Evolutionary conservation across 805 yeast species (phyloP), one percentile per base, ranked within the genome.

Genomic region (Teunomyces tritomae): DNA sequence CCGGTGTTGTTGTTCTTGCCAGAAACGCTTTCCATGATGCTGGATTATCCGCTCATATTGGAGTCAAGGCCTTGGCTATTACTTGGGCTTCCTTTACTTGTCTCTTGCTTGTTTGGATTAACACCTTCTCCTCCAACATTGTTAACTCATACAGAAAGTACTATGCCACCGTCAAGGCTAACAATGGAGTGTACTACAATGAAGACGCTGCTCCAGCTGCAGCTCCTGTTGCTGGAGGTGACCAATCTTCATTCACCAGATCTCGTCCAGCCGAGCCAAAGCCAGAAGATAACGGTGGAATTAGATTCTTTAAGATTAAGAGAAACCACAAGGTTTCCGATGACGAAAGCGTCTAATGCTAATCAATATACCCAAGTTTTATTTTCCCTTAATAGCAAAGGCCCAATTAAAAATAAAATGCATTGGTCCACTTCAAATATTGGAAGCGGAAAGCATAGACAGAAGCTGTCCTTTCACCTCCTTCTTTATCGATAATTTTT

Each of bases 1-100:
- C 96, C 29, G 94, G 96, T 2, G 87, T 80, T 39, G 66, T 78
- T 51, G 96, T 85, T n/a, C 62, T 87, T 71, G 94, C 88, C 41
- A 84, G 76, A 63, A 74, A 82, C 57, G 84, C 85, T 26, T 91
- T 91, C 78, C 60, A 65, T 34, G 62, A 70, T 50, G 78, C 65
- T 27, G 76, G 70, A 37, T 59, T 72, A 52, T 49, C 54, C 11
- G 74, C 83, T 36, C 70, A 75, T 46, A 53, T 86, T 49, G 88
- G 89, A 51, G 74, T 80, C 28, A 68, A 79, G 41, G 65, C 79
- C 58, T 63, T 83, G 62, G 91, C 86, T 59, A 59, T 85, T 47
- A 61, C 82, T 5, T 87, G 95, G 95, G 85, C 89, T 44, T 71
- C 88, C 17, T 80, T 81, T 46, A 83, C 78, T 3, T 65, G 75